Evolutionary conservation across 352 stramenopile species (phyloP), one percentile per base, ranked within the genome.

Genomic region (Peronospora belbahrii): DNA sequence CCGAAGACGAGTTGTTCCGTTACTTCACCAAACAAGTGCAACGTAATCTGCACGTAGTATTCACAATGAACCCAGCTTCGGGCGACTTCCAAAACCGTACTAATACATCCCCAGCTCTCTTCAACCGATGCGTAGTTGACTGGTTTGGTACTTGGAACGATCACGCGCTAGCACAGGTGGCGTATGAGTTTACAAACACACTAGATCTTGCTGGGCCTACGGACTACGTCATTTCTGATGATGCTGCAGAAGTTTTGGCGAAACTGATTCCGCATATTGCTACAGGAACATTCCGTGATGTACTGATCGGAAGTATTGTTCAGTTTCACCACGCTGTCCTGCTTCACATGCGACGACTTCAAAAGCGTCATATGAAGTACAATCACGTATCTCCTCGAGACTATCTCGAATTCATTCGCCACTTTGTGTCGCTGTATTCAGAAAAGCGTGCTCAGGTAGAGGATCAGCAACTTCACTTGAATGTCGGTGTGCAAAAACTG

Each of bases 121-220:
- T 99, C 67, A 99, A 99, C 72, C 83, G 97, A 52, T 98, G 96
- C 61, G 97, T 99, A 17, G 95, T 99, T 15, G 97, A 99, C 65
- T 99, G 97, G 97, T 99, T 99, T 68, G 97, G 97, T 18, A 98
- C 95, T 14, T 99, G 97, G 97, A 95, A 95, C 49, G 70, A 85
- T 38, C 92, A 97, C 49, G 97, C 97, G 15, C 81, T 99, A 42
- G 94, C 92, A n/a, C 97, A 99, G 69, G 96, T 99, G 23, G 92
- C 90, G 31, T 97, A 97, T 56, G 95, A 98, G 60, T 98, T 98
- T 55, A 98, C 95, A 6, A 89, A 93, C 19, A 87, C 77, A 7
- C 65, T 98, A 23, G 95, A 98, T 61, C 82, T 99, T 48, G 91
- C 95, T 19, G 83, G 95, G 31, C 78, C 85, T 8, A 73, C 88